phyloP scores from a whole-genome alignment of 441 rosid species.

The Brassica balearica region DNA sequence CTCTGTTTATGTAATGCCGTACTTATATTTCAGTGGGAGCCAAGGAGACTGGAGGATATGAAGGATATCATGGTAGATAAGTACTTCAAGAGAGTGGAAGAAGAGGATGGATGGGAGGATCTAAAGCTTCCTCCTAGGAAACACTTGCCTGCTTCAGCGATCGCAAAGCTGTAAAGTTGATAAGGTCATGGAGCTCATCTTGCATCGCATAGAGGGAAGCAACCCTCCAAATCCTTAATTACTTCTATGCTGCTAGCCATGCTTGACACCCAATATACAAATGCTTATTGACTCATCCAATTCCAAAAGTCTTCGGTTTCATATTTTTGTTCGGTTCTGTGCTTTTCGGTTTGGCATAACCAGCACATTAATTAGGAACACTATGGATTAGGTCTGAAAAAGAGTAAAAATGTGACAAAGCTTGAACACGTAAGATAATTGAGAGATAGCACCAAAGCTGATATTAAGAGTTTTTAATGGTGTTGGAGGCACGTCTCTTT shows the following conservation, averaged over 20 bases:
- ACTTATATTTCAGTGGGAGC: slow-evolving; percentile 2
- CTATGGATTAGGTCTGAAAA: neutral
- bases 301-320: neutral
- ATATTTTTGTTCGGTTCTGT: neutral
- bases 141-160: slow-evolving; percentile 5
- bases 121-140: neutral
- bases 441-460: neutral
- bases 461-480: neutral
- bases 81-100: neutral
- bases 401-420: neutral
- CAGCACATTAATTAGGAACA: neutral
- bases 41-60: neutral
- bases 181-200: neutral
- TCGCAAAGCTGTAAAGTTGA: neutral
- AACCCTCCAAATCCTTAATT: neutral
- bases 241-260: neutral
- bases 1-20: neutral
- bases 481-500: neutral
- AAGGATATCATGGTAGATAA: neutral
- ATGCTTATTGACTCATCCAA: neutral
- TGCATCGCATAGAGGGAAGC: neutral
- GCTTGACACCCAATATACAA: neutral
- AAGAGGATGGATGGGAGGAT: slow-evolving; percentile 4
- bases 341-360: neutral
- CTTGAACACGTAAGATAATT: neutral